Conservation (phyloP, 768 basidiomycete species). For the Amanita pseudoporphyria region DNA sequence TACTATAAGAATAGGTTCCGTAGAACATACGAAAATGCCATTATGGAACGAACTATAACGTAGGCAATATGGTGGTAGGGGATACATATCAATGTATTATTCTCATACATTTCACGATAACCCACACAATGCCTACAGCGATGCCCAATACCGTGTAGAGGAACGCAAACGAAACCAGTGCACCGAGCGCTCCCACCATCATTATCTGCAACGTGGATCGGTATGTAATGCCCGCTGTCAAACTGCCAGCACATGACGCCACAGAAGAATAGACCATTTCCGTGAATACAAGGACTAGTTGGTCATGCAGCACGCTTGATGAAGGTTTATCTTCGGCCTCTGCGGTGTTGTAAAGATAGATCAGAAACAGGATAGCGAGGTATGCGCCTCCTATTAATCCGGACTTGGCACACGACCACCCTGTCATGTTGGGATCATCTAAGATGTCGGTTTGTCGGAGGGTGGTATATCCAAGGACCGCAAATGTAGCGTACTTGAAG, state of each 20-base stretch:
- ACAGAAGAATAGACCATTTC: slow-evolving; percentile 1
- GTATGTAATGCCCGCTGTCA: background rate
- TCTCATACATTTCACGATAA: slow-evolving; percentile 1
- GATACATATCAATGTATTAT: background rate
- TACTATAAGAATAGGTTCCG: no score
- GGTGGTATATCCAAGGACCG: slow-evolving; percentile 15
- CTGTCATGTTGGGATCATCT: slow-evolving; percentile 3
- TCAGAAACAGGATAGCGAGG: slow-evolving; percentile 15
- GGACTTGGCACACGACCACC: slow-evolving; percentile 10
- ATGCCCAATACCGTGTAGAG: background rate
- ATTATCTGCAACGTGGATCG: background rate
- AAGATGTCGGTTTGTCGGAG: slow-evolving; percentile 9
- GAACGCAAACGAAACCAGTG: background rate
- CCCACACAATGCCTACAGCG: slow-evolving; percentile 3
- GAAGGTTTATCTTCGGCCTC: background rate
- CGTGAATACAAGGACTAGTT: slow-evolving; percentile 2
- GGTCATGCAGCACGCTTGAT: background rate
- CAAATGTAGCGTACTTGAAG: slow-evolving; percentile 22
- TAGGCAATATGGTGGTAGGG: background rate
- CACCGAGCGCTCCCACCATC: slow-evolving; percentile 3
- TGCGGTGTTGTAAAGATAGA: slow-evolving; percentile 8
- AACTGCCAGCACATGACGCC: slow-evolving; percentile 1
- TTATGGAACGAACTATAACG: no score
- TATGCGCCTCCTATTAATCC: slow-evolving; percentile 18
- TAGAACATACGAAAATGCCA: no score